Base-by-base conservation (phyloP, 192 early-diverging fungal genomes). In the Geosiphon pyriformis region DNA sequence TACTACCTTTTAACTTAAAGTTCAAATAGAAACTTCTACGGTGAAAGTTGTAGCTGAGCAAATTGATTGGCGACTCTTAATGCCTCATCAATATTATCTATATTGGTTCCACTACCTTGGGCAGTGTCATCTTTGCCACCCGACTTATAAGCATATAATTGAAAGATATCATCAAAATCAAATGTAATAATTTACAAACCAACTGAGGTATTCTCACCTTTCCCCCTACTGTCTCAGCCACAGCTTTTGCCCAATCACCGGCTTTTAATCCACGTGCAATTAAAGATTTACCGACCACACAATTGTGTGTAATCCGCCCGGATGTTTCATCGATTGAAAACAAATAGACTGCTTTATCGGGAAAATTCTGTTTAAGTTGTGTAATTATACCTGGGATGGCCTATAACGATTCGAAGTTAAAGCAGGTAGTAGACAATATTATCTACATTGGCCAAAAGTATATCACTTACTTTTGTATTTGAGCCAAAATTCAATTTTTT, bases 121-220 rank as follows among this genome's bases (percentile, higher is more conserved):
- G 96, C 96, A 64, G 91, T 70, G 56, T 94, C 93, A 50, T 94
- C 93, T 68, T 95, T 96, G 55, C 96, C 96, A 34, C 96, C 96
- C 63, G 65, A 67, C 65, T 67, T 46, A 18, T 33, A 46, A 49
- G 1, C 10, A 55, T 27, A 20, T 56, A 46, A 30, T 15, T 7
- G 31, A 56, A 2, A 48, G 27, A 42, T 57, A n/a, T 56, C 15
- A 17, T 53, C n/a, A 26, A 1, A 27, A 42, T 54, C 1, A 23
- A 22, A n/a, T n/a, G n/a, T n/a, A n/a, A n/a, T n/a, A n/a, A n/a
- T n/a, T 31, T 54, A 23, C 17, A 62, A 64, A 64, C 8, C 7
- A 30, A 8, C 3, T 3, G 35, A 59, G 1, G 31, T 10, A 29
- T 31, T 59, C 15, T 57, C 27, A 87, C 88, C 77, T 93, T 93